Evolutionary conservation across 805 yeast species (phyloP).

Genomic region (Metschnikowia anglica): DNA sequence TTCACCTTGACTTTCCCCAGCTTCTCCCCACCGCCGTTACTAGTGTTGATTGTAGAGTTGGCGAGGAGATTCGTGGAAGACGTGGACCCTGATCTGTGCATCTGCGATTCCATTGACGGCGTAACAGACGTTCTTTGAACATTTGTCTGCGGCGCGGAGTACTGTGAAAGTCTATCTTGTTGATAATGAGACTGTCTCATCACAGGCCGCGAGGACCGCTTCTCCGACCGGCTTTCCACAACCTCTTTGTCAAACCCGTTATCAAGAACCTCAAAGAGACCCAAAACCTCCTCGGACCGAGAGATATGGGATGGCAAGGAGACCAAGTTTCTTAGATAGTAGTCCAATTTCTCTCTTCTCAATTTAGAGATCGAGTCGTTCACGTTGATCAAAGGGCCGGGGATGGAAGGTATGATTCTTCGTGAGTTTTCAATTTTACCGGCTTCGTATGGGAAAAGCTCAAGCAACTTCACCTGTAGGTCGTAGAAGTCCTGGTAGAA

Average conservation of each 20-base stretch:
- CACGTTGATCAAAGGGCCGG: slow-evolving; percentile 92
- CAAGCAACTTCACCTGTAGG: slow-evolving; percentile 79
- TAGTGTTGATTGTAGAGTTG: neutral
- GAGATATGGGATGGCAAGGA: slow-evolving; percentile 77
- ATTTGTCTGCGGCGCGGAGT: slow-evolving; percentile 35
- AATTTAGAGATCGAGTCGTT: slow-evolving; percentile 65
- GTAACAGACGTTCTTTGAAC: slow-evolving; percentile 26
- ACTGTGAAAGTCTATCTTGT: slow-evolving; percentile 53
- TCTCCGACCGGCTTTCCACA: slow-evolving; percentile 18
- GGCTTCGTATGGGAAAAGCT: slow-evolving; percentile 87
- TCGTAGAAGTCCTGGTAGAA: slow-evolving; percentile 96
- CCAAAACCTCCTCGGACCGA: slow-evolving; percentile 62
- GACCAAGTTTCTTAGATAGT: slow-evolving; percentile 55
- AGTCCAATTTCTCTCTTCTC: slow-evolving; percentile 54
- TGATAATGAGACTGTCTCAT: slow-evolving; percentile 45
- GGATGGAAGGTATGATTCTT: slow-evolving; percentile 87
- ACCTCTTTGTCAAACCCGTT: slow-evolving; percentile 60
- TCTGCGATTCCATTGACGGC: slow-evolving; percentile 26
- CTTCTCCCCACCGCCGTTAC: slow-evolving; percentile 14
- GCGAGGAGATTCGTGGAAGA: slow-evolving; percentile 23
- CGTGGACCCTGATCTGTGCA: slow-evolving; percentile 23
- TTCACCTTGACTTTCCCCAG: slow-evolving; percentile 57
- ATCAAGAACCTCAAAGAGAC: slow-evolving; percentile 64
- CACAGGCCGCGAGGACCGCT: slow-evolving; percentile 33
- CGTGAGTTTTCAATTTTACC: slow-evolving; percentile 76